These are phyloP conservation scores for Kandelia obovata DNA, from an alignment of 345 rosid genomes.

Conservation along the genomic window DNA sequence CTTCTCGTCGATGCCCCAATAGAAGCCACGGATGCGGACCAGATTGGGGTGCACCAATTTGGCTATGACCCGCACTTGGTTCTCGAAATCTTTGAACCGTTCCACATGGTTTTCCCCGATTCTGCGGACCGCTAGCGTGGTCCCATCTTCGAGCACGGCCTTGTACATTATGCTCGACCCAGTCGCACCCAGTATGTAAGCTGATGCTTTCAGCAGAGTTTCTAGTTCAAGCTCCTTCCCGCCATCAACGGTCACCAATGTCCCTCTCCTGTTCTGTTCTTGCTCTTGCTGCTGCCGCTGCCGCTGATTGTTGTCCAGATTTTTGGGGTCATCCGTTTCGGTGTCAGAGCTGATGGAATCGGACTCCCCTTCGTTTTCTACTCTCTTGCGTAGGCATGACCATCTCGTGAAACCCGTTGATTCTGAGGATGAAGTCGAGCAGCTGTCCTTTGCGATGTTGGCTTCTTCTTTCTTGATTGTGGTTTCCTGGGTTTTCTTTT, in stretches of 20 bases:
- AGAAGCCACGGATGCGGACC: conserved; percentile 77
- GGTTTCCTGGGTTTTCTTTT: conserved; percentile 27
- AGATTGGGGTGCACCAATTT: conserved; percentile 83
- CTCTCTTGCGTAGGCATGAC: conserved; percentile 74
- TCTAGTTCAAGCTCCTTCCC: conserved; percentile 73
- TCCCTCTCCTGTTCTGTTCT: conserved; percentile 53
- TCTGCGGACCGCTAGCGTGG: conserved; percentile 77
- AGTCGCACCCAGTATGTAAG: conserved; percentile 84
- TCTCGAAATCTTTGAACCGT: conserved; percentile 83
- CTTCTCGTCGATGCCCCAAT: conserved; percentile 35
- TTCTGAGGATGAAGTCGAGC: conserved; percentile 72
- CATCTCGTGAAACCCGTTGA: conserved; percentile 64
- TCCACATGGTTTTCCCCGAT: conserved; percentile 72
- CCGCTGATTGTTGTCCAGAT: conserved; percentile 31
- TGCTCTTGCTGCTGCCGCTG: conserved; percentile 22
- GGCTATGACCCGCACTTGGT: conserved; percentile 69
- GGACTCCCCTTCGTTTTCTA: conserved; percentile 47
- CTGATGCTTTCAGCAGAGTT: conserved; percentile 76
- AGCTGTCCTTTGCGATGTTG: conserved; percentile 36
- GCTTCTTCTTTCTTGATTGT: conserved; percentile 40
- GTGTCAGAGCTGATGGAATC: conserved; percentile 42
- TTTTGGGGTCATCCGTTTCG: conserved; percentile 29
- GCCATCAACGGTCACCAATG: conserved; percentile 69
- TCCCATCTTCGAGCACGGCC: conserved; percentile 86
- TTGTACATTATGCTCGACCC: conserved; percentile 94